Evolutionary conservation across 2,329 filamentous ascomycete genomes (phyloP).

Genomic region (Pseudocercospora cruenta): DNA sequence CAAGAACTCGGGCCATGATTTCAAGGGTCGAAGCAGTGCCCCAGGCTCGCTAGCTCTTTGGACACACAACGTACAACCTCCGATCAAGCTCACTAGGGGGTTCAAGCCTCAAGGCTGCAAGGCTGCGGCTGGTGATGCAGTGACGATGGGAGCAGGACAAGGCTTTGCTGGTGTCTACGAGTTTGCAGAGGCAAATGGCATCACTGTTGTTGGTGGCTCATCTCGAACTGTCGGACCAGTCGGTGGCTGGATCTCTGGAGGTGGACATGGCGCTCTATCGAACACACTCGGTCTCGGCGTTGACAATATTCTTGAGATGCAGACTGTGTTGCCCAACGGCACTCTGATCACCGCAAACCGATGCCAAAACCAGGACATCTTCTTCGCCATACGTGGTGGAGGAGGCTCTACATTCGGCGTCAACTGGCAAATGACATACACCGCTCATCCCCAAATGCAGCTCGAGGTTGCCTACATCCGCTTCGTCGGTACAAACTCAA

Average conservation of each 20-base stretch:
- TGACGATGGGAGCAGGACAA: constrained; percentile 30
- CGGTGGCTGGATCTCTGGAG: constrained; percentile 33
- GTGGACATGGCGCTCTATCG: constrained; percentile 30
- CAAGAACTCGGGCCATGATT: constrained; percentile 21
- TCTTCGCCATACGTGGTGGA: constrained; percentile 55
- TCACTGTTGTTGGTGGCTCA: constrained; percentile 30
- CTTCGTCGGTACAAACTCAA: constrained; percentile 15
- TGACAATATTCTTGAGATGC: constrained; percentile 32
- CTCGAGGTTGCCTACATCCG: constrained; percentile 24
- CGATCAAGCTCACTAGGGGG: constrained; percentile 13
- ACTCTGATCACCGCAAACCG: constrained; percentile 32
- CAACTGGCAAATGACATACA: constrained; percentile 8
- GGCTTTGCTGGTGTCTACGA: constrained; percentile 26
- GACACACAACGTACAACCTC: constrained; percentile 20
- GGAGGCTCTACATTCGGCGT: constrained; percentile 47
- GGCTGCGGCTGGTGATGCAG: constrained; percentile 20
- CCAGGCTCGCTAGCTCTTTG: constrained; percentile 7
- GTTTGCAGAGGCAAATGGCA: constrained; percentile 25
- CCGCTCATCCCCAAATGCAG: neutral
- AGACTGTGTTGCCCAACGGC: constrained; percentile 31
- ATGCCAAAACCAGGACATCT: constrained; percentile 54
- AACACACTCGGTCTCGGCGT: constrained; percentile 33
- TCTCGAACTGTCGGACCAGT: constrained; percentile 30
- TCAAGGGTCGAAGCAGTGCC: constrained; percentile 7
- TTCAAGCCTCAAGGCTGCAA: constrained; percentile 29